phyloP scores from a whole-genome alignment of 1,284 basidiomycete species.

The Hymenochaete sp. region DNA sequence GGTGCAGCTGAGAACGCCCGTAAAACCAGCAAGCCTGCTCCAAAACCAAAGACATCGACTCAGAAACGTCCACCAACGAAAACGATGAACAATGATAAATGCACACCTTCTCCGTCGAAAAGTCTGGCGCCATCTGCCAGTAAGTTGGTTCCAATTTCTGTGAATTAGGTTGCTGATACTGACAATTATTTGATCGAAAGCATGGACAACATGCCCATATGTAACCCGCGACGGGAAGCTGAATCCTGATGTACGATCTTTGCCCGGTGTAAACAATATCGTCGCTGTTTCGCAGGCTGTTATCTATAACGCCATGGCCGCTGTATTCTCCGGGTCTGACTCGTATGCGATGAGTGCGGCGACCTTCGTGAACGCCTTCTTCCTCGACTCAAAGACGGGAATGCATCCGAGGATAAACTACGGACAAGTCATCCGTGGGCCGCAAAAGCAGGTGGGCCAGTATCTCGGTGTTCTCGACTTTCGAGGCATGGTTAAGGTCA shows the following conservation, averaged over 20 bases:
- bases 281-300: conserved; percentile 49
- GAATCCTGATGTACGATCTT: conserved; percentile 53
- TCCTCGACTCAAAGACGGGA: conserved; percentile 44
- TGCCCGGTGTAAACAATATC: conserved; percentile 48
- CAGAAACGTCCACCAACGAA: conserved; percentile 11
- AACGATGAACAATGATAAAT: conserved; percentile 21
- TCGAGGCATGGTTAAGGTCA: conserved; percentile 53
- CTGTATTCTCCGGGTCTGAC: conserved; percentile 35
- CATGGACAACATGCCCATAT: conserved; percentile 55
- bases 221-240: conserved; percentile 47
- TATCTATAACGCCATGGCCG: conserved; percentile 54
- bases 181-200: conserved; percentile 24
- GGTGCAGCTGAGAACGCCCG: conserved; percentile 10
- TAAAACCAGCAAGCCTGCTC: conserved; percentile 22
- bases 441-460: conserved; percentile 41
- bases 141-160: conserved; percentile 24
- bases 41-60: conserved; percentile 19
- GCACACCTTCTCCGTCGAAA: conserved; percentile 37
- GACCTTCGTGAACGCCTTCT: conserved; percentile 47
- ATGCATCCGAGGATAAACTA: conserved; percentile 68
- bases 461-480: conserved; percentile 60
- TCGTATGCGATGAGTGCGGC: conserved; percentile 34
- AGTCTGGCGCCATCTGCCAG: conserved; percentile 36
- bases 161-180: conserved; percentile 15
- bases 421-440: conserved; percentile 58